Evolutionary conservation across 1,284 basidiomycete genomes (phyloP).

Genomic region (Marasmius fiardii): DNA sequence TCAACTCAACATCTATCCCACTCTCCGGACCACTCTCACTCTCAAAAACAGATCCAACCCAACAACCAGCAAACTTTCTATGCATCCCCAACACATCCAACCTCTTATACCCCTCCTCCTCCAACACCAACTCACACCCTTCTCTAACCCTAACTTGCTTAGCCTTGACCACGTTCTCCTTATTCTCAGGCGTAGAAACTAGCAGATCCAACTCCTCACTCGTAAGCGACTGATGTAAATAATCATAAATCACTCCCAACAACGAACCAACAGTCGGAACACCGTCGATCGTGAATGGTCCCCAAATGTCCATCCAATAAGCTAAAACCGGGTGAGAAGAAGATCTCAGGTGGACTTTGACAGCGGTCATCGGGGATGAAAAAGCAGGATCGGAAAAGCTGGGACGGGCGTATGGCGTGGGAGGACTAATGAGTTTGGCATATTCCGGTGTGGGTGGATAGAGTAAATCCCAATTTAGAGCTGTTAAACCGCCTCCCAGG

Average conservation of each 20-base stretch:
- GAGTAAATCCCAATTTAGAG: background rate
- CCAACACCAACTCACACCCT: conserved; percentile 8
- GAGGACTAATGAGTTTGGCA: background rate
- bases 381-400: background rate
- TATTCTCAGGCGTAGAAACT: conserved; percentile 11
- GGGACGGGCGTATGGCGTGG: background rate
- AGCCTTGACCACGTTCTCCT: conserved; percentile 7
- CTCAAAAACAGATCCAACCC: conserved; percentile 5
- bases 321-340: background rate
- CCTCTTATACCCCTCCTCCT: conserved; percentile 12
- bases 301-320: conserved; percentile 4
- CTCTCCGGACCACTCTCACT: background rate
- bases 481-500: background rate
- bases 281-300: background rate
- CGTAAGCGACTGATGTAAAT: conserved; percentile 8
- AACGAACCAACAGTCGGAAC: conserved; percentile 5
- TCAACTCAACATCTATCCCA: conserved; percentile 11
- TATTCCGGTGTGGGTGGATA: background rate
- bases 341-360: background rate
- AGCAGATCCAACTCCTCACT: conserved; percentile 6
- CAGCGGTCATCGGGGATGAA: background rate
- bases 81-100: conserved; percentile 11
- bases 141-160: conserved; percentile 9
- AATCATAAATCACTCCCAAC: conserved; percentile 6
- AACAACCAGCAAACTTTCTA: conserved; percentile 12